Base-by-base conservation (phyloP, 768 basidiomycete genomes). In the Lyophyllum shimeji region DNA sequence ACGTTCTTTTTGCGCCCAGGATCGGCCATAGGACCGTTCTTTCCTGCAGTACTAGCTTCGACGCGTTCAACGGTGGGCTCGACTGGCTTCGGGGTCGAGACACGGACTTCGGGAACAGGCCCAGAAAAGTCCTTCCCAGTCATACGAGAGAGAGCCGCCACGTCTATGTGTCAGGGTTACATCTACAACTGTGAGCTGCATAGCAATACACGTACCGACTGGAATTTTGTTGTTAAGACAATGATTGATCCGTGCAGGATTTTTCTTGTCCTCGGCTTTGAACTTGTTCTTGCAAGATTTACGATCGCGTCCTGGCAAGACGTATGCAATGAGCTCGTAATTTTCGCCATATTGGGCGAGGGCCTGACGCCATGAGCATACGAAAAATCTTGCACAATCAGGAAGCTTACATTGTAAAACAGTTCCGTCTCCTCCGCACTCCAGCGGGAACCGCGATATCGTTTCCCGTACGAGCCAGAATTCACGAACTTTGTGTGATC, bases 201-300 rank as follows among this genome's bases (percentile, higher is more conserved):
- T 3, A 37, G 52, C 12, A 18, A 34, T 9, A 27, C n/a, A 74
- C 82, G 60, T 63, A 90, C 90, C 90, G 59, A 90, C 89, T 50
- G 91, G 90, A 42, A 82, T 78, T 59, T 84, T 82, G 63, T 89
- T 85, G 56, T 83, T 83, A n/a, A 95, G 71, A 65, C 85, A 89
- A 58, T 82, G 76, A 57, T 85, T 87, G 54, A 96, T 89, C 46
- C 87, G 78, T n/a, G 78, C 80, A 25, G 85, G 79, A 67, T 95
- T 87, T 67, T 82, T 84, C 72, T 82, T 90, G 67, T 95, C 93
- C 69, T 96, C 95, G 0, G 85, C 80, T 64, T 92, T 95, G 76
- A 94, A 96, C 67, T 96, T 96, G 69, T 91, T 89, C 71, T 93
- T 94, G 70, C 95, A 93, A 24, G 93, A 87, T 65, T 89, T 92